Base-by-base conservation (phyloP, 345 rosid species). In the Populus pruinosa region DNA sequence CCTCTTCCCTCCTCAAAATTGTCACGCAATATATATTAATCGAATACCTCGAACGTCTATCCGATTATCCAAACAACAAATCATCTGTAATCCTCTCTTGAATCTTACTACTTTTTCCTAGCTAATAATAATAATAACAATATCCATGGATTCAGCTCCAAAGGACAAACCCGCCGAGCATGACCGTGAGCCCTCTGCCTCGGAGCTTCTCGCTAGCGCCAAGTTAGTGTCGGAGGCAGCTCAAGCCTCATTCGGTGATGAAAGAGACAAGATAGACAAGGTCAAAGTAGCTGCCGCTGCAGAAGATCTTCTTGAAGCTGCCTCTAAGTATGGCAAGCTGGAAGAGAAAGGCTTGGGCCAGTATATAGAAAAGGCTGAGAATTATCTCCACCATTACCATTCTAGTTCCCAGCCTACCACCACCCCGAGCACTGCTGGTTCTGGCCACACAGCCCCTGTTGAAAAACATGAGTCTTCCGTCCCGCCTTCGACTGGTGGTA, bases 291-390 rank as follows among this genome's bases (percentile, higher is more conserved):
- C 96, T 33, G 93, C 76, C 12, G 96, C 96, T 27, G 82, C 84
- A 23, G 91, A 79, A 21, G 88, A 93, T 82, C 86, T 91, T 77
- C 76, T 93, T 29, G 87, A 43, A 38, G 96, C 93, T 10, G 94
- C 92, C 55, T 83, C 88, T 31, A 86, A 85, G 55, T 93, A 90
- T 67, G 96, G 89, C 11, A 91, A 93, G 77, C 83, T 91, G 39
- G 92, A 93, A 25, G 86, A 87, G 23, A 87, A 87, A 78, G 77
- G 87, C 50, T 56, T 76, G 31, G 98, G 96, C 56, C 81, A 90
- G 83, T 90, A 91, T 71, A 86, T 93, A 0, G 88, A 87, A 1
- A 89, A 91, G 84, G 97, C 94, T 9, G 88, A 93, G 91, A 78
- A 69, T 55, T 91, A 91, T 76, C 91, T 93, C 77, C 88, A 88